These are phyloP conservation scores for Ganoderma lucidum DNA, from an alignment of 1,284 basidiomycete species.

Conservation along the genomic window DNA sequence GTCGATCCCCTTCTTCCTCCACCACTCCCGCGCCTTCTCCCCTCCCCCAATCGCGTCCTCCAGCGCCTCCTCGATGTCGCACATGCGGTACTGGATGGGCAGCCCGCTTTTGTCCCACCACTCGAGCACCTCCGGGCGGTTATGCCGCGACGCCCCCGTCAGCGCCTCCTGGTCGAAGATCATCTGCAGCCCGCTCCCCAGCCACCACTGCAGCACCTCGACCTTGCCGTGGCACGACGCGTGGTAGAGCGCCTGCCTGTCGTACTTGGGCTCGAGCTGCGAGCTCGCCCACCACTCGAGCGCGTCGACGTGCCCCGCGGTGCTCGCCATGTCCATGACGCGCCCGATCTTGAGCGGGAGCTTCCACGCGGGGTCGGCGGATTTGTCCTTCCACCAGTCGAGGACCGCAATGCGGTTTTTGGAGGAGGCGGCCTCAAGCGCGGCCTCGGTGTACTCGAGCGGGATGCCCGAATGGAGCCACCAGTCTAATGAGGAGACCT, in stretches of 20 bases:
- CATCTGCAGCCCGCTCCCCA: slow-evolving; percentile 75
- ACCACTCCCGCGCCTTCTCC: slow-evolving; percentile 75
- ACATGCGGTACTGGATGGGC: slow-evolving; percentile 82
- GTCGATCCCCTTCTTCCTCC: slow-evolving; percentile 78
- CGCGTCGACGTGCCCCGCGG: slow-evolving; percentile 71
- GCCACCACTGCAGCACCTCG: slow-evolving; percentile 85
- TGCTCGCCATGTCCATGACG: slow-evolving; percentile 82
- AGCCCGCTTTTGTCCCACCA: slow-evolving; percentile 86
- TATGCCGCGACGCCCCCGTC: slow-evolving; percentile 79
- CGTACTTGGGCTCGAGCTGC: slow-evolving; percentile 78
- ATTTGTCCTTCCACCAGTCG: slow-evolving; percentile 76
- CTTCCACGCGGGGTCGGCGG: slow-evolving; percentile 30
- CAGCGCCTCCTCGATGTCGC: slow-evolving; percentile 86
- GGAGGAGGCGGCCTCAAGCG: slow-evolving; percentile 78
- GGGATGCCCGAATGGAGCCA: slow-evolving; percentile 65
- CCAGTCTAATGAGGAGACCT: slow-evolving; percentile 74
- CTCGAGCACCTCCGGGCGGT: slow-evolving; percentile 80
- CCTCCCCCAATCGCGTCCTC: slow-evolving; percentile 85
- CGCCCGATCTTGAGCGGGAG: slow-evolving; percentile 80
- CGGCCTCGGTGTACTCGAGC: slow-evolving; percentile 77
- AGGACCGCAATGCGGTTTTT: slow-evolving; percentile 76
- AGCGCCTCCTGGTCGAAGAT: slow-evolving; percentile 82
- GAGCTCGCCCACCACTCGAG: slow-evolving; percentile 87
- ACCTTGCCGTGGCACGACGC: slow-evolving; percentile 83
- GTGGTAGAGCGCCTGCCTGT: slow-evolving; percentile 75